Base-by-base conservation (phyloP, 1,139 yeast species). In the Kodamaea alishanica region DNA sequence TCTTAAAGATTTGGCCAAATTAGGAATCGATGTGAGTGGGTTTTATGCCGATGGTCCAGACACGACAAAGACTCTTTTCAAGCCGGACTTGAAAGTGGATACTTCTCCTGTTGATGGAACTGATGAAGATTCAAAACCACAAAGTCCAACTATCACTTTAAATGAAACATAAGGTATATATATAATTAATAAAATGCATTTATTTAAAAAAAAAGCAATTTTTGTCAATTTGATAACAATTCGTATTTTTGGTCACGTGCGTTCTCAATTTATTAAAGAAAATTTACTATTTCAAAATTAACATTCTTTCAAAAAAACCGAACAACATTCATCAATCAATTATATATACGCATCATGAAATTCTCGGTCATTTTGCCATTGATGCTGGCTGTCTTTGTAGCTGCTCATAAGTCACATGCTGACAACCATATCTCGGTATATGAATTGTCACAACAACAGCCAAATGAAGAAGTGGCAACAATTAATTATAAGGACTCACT, bases 121-220 rank as follows among this genome's bases (percentile, higher is more conserved):
- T 15, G 20, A 15, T 15, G 20, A 15, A 15, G 20, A 15, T 15
- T 3, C 20, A 15, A 15, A 22, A 12, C 65, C 67, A 1, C 46
- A 45, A 10, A 60, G 71, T 37, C 76, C 76, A 4, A 65, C 70
- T 6, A 69, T 69, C 38, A 69, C 74, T 1, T 54, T 69, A 34
- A 73, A 69, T 40, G 72, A 65, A 44, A 51, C 61, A 10, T 53
- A 30, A n/a, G 15, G 24, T 6, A n/a, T n/a, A 15, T 30, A 30
- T 24, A 6, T 30, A 30, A 11, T 12, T 1, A 8, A 5, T 30
- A 20, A 30, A 23, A 30, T 30, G n/a, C 20, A 15, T 15, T 15
- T 15, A 15, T n/a, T n/a, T 15, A 15, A 3, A 3, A 15, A 15
- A 15, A 15, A 15, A 15, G 20, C 20, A 15, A 15, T 15, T 15